Evolutionary conservation across 139 green algal genomes (phyloP).

Genomic region (Chlorella sorokiniana): DNA sequence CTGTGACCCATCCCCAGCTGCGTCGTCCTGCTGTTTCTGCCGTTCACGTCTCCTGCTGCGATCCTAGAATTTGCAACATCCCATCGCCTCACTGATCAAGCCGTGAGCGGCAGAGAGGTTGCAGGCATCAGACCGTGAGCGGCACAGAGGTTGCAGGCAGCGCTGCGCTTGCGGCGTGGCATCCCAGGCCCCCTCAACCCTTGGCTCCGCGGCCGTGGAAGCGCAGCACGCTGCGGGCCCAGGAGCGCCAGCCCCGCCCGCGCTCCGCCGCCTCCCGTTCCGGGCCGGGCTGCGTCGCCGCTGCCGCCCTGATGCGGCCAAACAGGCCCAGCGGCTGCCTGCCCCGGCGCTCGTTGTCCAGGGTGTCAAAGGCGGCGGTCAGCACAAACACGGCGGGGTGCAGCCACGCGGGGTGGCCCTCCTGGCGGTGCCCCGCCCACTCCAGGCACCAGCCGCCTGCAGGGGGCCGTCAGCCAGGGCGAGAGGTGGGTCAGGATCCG

Average conservation of each 20-base stretch:
- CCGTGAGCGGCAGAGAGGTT: no score
- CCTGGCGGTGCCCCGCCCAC: conserved; percentile 31
- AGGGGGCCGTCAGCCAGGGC: background rate
- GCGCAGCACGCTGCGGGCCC: conserved; percentile 15
- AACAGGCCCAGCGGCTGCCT: conserved; percentile 36
- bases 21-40: background rate
- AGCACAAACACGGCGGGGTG: conserved; percentile 44
- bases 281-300: background rate
- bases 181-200: no score
- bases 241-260: background rate
- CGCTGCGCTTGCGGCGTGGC: no score
- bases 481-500: background rate
- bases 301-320: background rate
- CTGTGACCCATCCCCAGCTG: conserved; percentile 34
- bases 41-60: no score
- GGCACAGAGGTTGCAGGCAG: no score
- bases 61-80: no score
- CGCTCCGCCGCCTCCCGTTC: background rate
- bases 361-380: conserved; percentile 38
- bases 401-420: conserved; percentile 38
- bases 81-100: no score
- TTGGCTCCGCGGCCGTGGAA: conserved; percentile 11
- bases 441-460: conserved; percentile 49
- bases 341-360: conserved; percentile 14
- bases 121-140: no score